These are phyloP conservation scores for Gaillardinia entomophila DNA, from an alignment of 805 yeast genomes.

Conservation along the genomic window DNA sequence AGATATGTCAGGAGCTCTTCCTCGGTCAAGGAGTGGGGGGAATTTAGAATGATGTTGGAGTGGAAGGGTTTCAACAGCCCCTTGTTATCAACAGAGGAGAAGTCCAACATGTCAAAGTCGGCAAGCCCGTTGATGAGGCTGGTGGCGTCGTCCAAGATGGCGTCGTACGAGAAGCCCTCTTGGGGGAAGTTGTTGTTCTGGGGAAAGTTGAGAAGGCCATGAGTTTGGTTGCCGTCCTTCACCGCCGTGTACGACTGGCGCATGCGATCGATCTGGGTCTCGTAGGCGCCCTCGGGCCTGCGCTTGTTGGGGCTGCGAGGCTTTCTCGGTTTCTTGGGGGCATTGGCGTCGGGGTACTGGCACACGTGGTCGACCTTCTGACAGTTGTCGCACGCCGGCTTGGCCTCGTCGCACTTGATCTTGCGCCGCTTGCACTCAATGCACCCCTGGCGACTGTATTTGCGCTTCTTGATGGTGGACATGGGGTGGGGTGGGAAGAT, in stretches of 20 bases:
- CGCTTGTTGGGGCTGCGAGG: background rate
- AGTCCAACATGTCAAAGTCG: constrained; percentile 9
- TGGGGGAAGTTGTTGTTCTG: background rate
- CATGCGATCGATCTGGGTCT: background rate
- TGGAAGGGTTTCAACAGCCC: constrained; percentile 11
- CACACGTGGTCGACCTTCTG: constrained; percentile 4
- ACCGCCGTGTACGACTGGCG: background rate
- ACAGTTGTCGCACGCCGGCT: constrained; percentile 33
- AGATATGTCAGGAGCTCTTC: background rate
- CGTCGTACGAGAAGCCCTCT: background rate
- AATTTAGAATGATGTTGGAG: constrained; percentile 11
- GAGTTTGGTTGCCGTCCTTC: background rate
- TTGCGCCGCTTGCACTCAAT: constrained; percentile 39
- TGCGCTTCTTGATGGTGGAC: constrained; percentile 25
- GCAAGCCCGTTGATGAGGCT: constrained; percentile 10
- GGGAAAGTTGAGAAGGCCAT: background rate
- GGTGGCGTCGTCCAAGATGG: constrained; percentile 14
- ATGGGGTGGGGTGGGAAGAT: too few relatives aligned
- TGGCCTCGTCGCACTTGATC: constrained; percentile 38
- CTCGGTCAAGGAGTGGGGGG: background rate
- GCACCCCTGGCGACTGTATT: constrained; percentile 36
- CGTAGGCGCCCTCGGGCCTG: too few relatives aligned
- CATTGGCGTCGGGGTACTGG: background rate
- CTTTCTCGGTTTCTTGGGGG: background rate
- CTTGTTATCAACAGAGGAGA: background rate